These are phyloP conservation scores for Geotrichum carabidarum DNA, from an alignment of 1,139 yeast genomes.

Conservation along the genomic window DNA sequence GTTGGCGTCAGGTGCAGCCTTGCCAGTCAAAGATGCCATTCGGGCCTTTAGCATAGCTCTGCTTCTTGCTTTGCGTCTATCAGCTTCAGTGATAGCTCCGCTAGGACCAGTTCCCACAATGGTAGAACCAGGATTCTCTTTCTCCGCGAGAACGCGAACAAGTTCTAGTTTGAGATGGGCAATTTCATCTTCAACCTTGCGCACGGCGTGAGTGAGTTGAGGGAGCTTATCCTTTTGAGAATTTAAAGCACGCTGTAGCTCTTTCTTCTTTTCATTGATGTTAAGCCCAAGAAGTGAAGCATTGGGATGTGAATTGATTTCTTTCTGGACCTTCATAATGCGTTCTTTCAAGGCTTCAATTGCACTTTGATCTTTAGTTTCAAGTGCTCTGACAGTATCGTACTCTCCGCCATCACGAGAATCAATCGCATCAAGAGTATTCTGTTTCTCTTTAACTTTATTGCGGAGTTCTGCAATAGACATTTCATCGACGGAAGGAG, in stretches of 20 bases:
- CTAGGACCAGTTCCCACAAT: slow-evolving; percentile 79
- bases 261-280: slow-evolving; percentile 34
- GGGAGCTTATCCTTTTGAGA: slow-evolving; percentile 67
- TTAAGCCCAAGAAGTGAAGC: slow-evolving; percentile 34
- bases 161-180: slow-evolving; percentile 62
- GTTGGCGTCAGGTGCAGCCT: slow-evolving; percentile 47
- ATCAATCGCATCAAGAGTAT: slow-evolving; percentile 66
- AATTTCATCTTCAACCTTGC: slow-evolving; percentile 60
- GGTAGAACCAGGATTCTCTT: slow-evolving; percentile 62
- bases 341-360: slow-evolving; percentile 61
- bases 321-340: slow-evolving; percentile 52
- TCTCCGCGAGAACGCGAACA: slow-evolving; percentile 49
- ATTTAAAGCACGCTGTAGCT: slow-evolving; percentile 49
- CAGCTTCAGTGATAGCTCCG: slow-evolving; percentile 78
- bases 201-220: slow-evolving; percentile 55
- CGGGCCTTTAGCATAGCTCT: slow-evolving; percentile 73
- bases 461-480: slow-evolving; percentile 52
- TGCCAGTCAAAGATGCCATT: slow-evolving; percentile 90
- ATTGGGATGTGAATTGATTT: slow-evolving; percentile 39
- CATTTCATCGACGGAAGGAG: slow-evolving; percentile 24
- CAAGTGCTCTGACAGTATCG: slow-evolving; percentile 42
- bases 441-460: slow-evolving; percentile 62
- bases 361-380: slow-evolving; percentile 46
- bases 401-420: slow-evolving; percentile 57
- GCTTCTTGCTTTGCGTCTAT: slow-evolving; percentile 70